These are phyloP conservation scores for Trapa bicornis DNA, from an alignment of 345 rosid genomes.

Conservation along the genomic window DNA sequence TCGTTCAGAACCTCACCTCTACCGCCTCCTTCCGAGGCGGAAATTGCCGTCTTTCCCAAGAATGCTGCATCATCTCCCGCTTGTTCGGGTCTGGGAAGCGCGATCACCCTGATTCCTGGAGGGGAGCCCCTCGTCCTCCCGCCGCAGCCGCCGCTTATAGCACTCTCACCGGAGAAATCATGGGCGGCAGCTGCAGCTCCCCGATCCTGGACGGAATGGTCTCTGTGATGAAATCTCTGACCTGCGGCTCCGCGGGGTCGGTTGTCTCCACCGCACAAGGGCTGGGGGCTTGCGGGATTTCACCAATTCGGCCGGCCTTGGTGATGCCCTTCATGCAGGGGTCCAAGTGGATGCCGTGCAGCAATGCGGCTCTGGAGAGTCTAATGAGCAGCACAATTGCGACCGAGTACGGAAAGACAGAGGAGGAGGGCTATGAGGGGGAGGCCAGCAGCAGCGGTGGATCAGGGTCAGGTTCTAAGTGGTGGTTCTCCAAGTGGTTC, in stretches of 20 bases:
- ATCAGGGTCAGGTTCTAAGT: constrained; percentile 9
- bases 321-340: constrained; percentile 54
- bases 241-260: constrained; percentile 16
- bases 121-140: constrained; percentile 2
- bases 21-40: constrained; percentile 40
- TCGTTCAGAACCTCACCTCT: constrained; percentile 43
- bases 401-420: constrained; percentile 25
- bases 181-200: constrained; percentile 25
- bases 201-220: constrained; percentile 40
- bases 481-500: constrained; percentile 50
- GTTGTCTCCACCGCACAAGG: constrained; percentile 9
- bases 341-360: constrained; percentile 63
- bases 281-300: constrained; percentile 32
- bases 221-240: constrained; percentile 43
- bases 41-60: constrained; percentile 36
- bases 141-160: constrained; percentile 20
- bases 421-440: constrained; percentile 21
- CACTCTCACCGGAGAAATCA: constrained; percentile 35
- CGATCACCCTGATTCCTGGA: constrained; percentile 24
- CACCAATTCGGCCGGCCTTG: constrained; percentile 45
- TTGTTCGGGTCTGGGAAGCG: constrained; percentile 24
- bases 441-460: constrained; percentile 2
- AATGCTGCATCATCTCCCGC: constrained; percentile 41
- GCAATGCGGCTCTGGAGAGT: constrained; percentile 20
- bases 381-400: constrained; percentile 9